Percentiles rank a stretch among this genome's conserved stretches.
Conservation (phyloP, 2,329 filamentous ascomycete genomes). For the Didymosphaeria variabile region DNA sequence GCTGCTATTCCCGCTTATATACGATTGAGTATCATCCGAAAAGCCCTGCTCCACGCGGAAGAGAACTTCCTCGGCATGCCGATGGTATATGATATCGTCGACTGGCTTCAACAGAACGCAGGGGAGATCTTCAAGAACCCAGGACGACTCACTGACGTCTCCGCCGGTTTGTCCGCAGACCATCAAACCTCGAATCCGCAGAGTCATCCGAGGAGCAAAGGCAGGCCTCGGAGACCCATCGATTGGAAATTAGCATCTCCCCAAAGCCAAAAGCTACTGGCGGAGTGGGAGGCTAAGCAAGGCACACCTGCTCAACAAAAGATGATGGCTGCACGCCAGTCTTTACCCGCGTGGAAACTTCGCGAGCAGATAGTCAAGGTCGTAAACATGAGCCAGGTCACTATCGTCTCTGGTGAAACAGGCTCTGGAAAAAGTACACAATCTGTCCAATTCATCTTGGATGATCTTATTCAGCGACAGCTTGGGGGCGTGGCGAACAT, state of each 20-base stretch:
- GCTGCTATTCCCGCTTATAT: constrained; percentile 86
- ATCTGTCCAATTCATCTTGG: constrained; percentile 93
- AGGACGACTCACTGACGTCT: constrained; percentile 83
- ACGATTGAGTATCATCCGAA: constrained; percentile 84
- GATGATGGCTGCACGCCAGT: constrained; percentile 77
- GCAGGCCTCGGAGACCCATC: constrained; percentile 61
- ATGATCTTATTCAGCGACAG: constrained; percentile 81
- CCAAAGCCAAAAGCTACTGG: constrained; percentile 66
- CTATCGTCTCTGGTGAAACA: constrained; percentile 96
- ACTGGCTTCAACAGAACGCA: constrained; percentile 90
- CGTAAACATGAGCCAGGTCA: constrained; percentile 82
- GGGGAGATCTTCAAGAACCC: constrained; percentile 84
- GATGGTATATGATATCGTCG: constrained; percentile 88
- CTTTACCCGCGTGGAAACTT: constrained; percentile 87
- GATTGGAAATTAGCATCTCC: constrained; percentile 68
- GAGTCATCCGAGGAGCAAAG: constrained; percentile 30
- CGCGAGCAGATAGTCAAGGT: constrained; percentile 78
- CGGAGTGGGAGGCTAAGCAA: constrained; percentile 76
- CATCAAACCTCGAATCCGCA: constrained; percentile 40
- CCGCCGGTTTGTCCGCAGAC: constrained; percentile 72
- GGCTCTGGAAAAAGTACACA: constrained; percentile 89
- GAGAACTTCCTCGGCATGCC: constrained; percentile 80
- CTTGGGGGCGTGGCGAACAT: constrained; percentile 85
- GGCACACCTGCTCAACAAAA: constrained; percentile 70
- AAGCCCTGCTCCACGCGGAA: constrained; percentile 75